Evolutionary conservation across 129 eudicot genomes (phyloP).

Genomic region (Logfia minima): DNA sequence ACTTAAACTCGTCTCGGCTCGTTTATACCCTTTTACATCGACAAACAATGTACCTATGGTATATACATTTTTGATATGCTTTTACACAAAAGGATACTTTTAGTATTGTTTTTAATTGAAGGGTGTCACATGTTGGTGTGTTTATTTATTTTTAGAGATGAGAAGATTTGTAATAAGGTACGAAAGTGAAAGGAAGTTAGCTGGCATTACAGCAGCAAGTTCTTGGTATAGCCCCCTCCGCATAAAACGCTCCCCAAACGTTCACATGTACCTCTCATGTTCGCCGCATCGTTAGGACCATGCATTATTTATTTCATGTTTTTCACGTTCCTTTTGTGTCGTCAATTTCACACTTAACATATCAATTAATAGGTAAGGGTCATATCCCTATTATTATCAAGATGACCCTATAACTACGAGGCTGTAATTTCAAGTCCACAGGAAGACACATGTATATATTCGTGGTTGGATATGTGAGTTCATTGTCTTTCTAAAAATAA

Average conservation of each 20-base stretch:
- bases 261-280: slow-evolving; percentile 25
- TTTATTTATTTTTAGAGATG: not conserved
- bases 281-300: slow-evolving; percentile 9
- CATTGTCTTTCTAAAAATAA: too few relatives aligned
- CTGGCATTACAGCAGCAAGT: slow-evolving; percentile 13
- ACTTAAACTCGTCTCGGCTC: too few relatives aligned
- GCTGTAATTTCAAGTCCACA: too few relatives aligned
- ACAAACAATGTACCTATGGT: too few relatives aligned
- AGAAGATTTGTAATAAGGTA: not conserved
- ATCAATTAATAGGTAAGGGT: too few relatives aligned
- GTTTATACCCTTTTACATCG: too few relatives aligned
- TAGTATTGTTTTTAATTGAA: not conserved
- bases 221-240: slow-evolving; percentile 9
- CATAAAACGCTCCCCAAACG: slow-evolving; percentile 16
- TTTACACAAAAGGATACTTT: too few relatives aligned
- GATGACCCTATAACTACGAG: too few relatives aligned
- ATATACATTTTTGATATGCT: not conserved
- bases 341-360: not conserved
- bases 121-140: not conserved
- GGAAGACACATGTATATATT: too few relatives aligned
- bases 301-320: slow-evolving; percentile 21
- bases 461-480: too few relatives aligned
- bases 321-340: slow-evolving; percentile 30
- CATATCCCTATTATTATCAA: too few relatives aligned
- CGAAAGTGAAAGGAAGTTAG: slow-evolving; percentile 8